Conservation (phyloP, 2,329 filamentous ascomycete species). For the Aspergillus clavatus region DNA sequence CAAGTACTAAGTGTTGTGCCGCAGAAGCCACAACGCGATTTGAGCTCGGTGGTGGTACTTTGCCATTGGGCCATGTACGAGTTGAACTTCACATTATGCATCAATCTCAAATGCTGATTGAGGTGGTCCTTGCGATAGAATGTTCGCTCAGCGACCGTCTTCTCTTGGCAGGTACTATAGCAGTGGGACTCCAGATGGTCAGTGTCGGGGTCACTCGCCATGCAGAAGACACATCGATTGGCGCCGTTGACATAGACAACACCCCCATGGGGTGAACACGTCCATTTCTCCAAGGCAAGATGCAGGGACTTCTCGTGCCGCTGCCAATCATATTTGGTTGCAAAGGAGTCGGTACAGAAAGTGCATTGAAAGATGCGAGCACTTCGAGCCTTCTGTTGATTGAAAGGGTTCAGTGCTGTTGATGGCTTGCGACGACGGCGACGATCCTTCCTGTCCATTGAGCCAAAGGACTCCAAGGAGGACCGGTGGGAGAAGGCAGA, state of each 20-base stretch:
- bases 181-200: conserved; percentile 58
- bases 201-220: conserved; percentile 47
- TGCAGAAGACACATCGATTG: conserved; percentile 57
- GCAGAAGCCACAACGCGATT: conserved; percentile 45
- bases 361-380: conserved; percentile 54
- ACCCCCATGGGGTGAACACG: conserved; percentile 56
- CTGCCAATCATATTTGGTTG: conserved; percentile 57
- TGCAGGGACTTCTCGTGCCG: conserved; percentile 56
- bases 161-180: conserved; percentile 55
- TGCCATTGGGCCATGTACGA: conserved; percentile 57
- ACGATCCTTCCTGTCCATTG: conserved; percentile 55
- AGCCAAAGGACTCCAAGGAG: conserved; percentile 54
- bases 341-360: conserved; percentile 54
- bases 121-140: conserved; percentile 62
- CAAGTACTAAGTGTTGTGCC: conserved; percentile 38
- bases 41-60: conserved; percentile 51
- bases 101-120: conserved; percentile 56
- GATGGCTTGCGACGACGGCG: conserved; percentile 50
- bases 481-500: conserved; percentile 54
- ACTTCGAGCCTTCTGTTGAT: conserved; percentile 38
- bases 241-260: conserved; percentile 47
- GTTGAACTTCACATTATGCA: conserved; percentile 55
- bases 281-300: conserved; percentile 54
- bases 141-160: conserved; percentile 54
- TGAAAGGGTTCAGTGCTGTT: conserved; percentile 38